Evolutionary conservation across 305 asterid species (phyloP).

Genomic region (Fraxinus baroniana): DNA sequence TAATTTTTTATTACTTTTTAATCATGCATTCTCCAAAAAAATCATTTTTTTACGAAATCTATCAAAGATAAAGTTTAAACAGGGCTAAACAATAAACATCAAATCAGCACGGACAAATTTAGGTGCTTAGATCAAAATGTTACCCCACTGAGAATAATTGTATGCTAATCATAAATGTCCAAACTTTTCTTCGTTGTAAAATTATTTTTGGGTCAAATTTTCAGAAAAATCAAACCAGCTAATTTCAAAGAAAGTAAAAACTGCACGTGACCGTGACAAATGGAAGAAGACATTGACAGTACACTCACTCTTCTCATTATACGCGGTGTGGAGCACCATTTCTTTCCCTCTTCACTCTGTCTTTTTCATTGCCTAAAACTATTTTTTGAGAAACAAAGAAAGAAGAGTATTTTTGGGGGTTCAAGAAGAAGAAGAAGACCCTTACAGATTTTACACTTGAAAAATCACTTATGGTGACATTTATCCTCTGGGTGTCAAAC

Average conservation of each 20-base stretch:
- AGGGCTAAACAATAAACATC: too few species aligned
- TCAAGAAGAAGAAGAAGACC: slow-evolving; percentile 87
- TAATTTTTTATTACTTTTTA: too few species aligned
- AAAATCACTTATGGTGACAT: slow-evolving; percentile 73
- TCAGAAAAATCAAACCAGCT: too few species aligned
- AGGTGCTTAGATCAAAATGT: not conserved
- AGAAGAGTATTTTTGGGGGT: slow-evolving; percentile 38
- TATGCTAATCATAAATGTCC: not conserved
- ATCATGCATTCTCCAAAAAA: too few species aligned
- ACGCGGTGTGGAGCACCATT: slow-evolving; percentile 16
- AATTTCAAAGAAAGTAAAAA: not conserved
- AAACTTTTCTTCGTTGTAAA: too few species aligned
- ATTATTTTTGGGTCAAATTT: not conserved
- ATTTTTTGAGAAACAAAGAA: slow-evolving; percentile 28
- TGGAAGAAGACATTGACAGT: not conserved
- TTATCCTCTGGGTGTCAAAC: slow-evolving; percentile 81
- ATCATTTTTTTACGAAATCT: too few species aligned
- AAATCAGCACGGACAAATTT: too few species aligned
- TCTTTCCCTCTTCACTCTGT: not conserved
- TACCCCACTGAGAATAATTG: not conserved
- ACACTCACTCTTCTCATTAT: not conserved
- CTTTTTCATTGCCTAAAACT: too few species aligned
- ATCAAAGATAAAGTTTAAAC: too few species aligned
- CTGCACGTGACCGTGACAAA: slow-evolving; percentile 52
- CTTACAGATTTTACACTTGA: slow-evolving; percentile 83